Base-by-base conservation (phyloP, 768 basidiomycete genomes). In the Gyrodon lividus region DNA sequence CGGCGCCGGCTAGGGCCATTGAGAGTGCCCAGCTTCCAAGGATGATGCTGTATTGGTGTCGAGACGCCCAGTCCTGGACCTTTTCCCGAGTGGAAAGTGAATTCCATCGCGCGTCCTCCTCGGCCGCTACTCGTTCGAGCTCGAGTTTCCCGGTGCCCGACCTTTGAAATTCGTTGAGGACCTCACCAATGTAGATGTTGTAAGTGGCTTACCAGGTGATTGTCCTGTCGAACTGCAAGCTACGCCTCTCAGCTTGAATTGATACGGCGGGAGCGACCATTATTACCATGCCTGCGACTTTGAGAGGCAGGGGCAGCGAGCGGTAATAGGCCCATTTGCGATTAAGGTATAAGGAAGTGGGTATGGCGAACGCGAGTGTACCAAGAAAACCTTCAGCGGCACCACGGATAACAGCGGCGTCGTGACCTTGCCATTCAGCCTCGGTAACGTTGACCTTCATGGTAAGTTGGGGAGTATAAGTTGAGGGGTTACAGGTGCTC, bases 31-130 rank as follows among this genome's bases (percentile, higher is more conserved):
- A 92, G 38, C 84, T 79, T 24, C 84, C 85, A 23, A 87, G 74
- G 50, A 92, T 90, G 59, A 89, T 69, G 43, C 80, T 79, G 56
- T 86, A 91, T 63, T 89, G 79, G 57, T 89, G 84, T 13, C 84
- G 76, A 16, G 61, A 64, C 1, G 82, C 80, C 79, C 85, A 89
- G 58, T 89, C 84, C 4, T 69, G 61, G 19, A 78, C 53, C 62
- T 87, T 87, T 30, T 87, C 77, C 23, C 56, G 67, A 6, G 72
- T 58, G 2, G 76, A 68, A 61, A 91, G 59, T 2, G 62, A 55
- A 12, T 76, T 71, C 80, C 88, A 87, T 42, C 72, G 67, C 17
- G 64, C 68, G 39, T 77, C 70, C 40, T 64, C 58, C 10, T 43
- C 50, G 1, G 54, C 64, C 1, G 59, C 57, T 23, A 69, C 74